Evolutionary conservation across 2,329 filamentous ascomycete genomes (phyloP), one percentile per base, ranked within the genome.

Genomic region (Colletotrichum truncatum): DNA sequence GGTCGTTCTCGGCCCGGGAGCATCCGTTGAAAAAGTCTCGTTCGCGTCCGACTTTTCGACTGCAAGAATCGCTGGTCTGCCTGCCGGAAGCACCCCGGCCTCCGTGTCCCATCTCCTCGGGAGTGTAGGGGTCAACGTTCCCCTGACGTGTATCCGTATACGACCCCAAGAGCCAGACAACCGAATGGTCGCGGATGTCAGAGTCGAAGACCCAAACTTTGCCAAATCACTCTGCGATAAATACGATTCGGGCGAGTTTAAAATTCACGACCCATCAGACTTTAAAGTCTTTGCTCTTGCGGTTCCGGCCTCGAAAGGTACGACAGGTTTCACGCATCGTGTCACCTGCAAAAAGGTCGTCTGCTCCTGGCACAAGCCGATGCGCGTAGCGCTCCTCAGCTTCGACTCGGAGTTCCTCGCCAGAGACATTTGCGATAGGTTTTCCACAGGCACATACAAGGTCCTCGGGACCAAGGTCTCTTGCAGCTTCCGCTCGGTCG

Each of bases 21-120:
- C 74, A 1, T 52, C 52, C 0, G 64, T 79, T 5, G 30, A 56
- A 1, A 74, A 73, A 18, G 61, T 78, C 3, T 70, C 69, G 4
- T 69, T 80, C 6, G 66, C 72, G 3, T 76, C 77, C 0, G 79
- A 81, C 67, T 78, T 76, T 53, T 80, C 78, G 1, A 73, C 76
- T 1, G 70, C 78, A 28, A 76, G 73, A 6, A 71, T 81, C 43
- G 70, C 56, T n/a, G n/a, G n/a, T n/a, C n/a, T n/a, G n/a, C n/a
- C n/a, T n/a, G n/a, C n/a, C n/a, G n/a, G n/a, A n/a, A n/a, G n/a
- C n/a, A n/a, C n/a, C n/a, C n/a, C n/a, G n/a, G n/a, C n/a, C n/a
- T n/a, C n/a, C n/a, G n/a, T n/a, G n/a, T n/a, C n/a, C n/a, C n/a
- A n/a, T n/a, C n/a, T n/a, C n/a, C n/a, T n/a, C n/a, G n/a, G n/a